Evolutionary conservation across 352 stramenopile genomes (phyloP), one percentile per base, ranked within the genome.

Genomic region (Phytophthora cactorum): DNA sequence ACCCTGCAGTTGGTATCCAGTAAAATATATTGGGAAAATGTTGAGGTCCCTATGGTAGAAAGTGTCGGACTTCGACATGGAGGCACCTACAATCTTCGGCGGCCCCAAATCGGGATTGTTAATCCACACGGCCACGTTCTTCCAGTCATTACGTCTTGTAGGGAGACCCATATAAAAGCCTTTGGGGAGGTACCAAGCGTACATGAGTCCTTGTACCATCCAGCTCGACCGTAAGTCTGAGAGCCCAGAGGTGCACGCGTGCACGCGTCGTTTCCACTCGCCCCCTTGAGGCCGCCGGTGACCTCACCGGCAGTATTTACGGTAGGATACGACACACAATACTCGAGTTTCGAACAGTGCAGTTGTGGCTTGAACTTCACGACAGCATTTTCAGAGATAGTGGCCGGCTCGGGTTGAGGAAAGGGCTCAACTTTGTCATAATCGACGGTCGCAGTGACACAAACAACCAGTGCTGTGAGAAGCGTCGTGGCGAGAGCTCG

Each of bases 111-210:
- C 29, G 15, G 45, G 43, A 2, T 54, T 15, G 6, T 59, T 27
- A n/a, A 67, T 41, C 60, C 60, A 67, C 38, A 67, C 41, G 17
- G 61, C 43, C 0, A 58, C 51, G 15, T 15, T 60, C 34, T 43
- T 32, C 60, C 60, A 67, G 51, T 55, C 50, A 31, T 67, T 51
- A 28, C 60, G 60, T 51, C 36, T 31, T 12, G 34, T 25, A 0
- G 57, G 34, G 46, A 27, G 50, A 7, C 25, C 25, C 0, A 43
- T 4, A 46, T 36, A 51, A 32, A 57, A 54, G 0, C 50, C 39
- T 51, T 66, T 66, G 6, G 49, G 49, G 11, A 66, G 59, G 38
- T 66, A 59, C 59, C 59, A 66, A 7, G 36, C 17, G 49, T 59
- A 66, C 59, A 66, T 66, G 49, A 66, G 11, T 47, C 53, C 1